Base-by-base conservation (phyloP, 371 early-diverging fungal genomes). In the Vairimorpha ceranae region DNA sequence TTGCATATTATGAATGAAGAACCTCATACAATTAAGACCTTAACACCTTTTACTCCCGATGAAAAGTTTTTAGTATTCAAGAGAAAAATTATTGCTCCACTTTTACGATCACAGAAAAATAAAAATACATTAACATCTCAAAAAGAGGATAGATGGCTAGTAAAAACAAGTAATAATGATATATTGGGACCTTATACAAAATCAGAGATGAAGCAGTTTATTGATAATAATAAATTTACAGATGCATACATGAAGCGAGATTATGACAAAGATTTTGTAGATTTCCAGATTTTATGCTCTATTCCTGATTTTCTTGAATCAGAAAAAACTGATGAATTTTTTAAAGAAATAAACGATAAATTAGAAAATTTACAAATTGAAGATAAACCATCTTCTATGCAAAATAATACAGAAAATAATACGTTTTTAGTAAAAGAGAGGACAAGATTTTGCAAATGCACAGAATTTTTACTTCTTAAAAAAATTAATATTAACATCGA, bases 201-300 rank as follows among this genome's bases (percentile, higher is more conserved):
- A 41, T 69, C 68, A 15, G 77, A 74, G 32, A 68, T 74, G 74
- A 43, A 52, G 19, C 15, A 45, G 2, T 63, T 56, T 35, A 19
- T 70, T 0, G 35, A 32, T 14, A 25, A 41, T 32, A 60, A 36
- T 7, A 56, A 41, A n/a, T 38, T 71, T 7, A 27, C 19, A 19
- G 64, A 32, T 0, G 32, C 48, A n/a, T 15, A 23, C n/a, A 66
- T 80, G 15, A 72, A 67, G 29, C 65, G 80, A 72, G 75, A 70
- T n/a, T 63, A 60, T 70, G 80, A 80, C 43, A 72, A 67, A 36
- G 77, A 52, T 10, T 80, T 77, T 67, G 33, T 80, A 15, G 27
- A 65, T 0, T 71, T 66, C 63, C 70, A 77, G 1, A 72, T 46
- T 17, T 7, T 80, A 27, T 17, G 30, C 4, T 70, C 63, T 8